Evolutionary conservation across 805 yeast genomes (phyloP).

Genomic region (Helenozyma baotianmanensis): DNA sequence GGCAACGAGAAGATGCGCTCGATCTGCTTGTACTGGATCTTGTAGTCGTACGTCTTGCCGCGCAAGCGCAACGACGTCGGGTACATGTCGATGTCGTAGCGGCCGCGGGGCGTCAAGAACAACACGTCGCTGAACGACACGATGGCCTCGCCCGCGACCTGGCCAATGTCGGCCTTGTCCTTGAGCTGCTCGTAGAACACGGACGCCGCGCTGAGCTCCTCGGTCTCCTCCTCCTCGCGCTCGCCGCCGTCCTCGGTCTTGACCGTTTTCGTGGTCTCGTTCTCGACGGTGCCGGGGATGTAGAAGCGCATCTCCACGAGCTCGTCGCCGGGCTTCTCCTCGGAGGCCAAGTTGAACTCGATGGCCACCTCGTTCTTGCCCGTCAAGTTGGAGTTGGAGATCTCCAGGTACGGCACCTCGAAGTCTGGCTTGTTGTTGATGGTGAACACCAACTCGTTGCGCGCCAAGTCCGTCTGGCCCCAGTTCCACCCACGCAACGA

Average conservation of each 20-base stretch:
- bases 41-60: conserved; percentile 97
- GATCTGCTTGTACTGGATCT: conserved; percentile 83
- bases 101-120: conserved; percentile 96
- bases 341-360: conserved; percentile 65
- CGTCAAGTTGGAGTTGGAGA: conserved; percentile 81
- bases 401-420: conserved; percentile 79
- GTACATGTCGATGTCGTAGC: conserved; percentile 95
- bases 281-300: conserved; percentile 79
- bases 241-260: conserved; percentile 25
- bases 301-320: conserved; percentile 90
- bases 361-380: conserved; percentile 92
- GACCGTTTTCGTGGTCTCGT: conserved; percentile 34
- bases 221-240: conserved; percentile 32
- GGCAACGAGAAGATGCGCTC: conserved; percentile 91
- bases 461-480: conserved; percentile 91
- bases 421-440: conserved; percentile 86
- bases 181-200: conserved; percentile 86
- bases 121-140: conserved; percentile 88
- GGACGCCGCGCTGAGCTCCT: conserved; percentile 68
- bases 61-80: conserved; percentile 81
- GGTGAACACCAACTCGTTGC: conserved; percentile 83
- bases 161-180: conserved; percentile 92
- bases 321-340: conserved; percentile 84
- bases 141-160: conserved; percentile 89
- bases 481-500: conserved; percentile 98